phyloP scores from a whole-genome alignment of 2,329 filamentous ascomycete species.

The Botrytis fragariae region DNA sequence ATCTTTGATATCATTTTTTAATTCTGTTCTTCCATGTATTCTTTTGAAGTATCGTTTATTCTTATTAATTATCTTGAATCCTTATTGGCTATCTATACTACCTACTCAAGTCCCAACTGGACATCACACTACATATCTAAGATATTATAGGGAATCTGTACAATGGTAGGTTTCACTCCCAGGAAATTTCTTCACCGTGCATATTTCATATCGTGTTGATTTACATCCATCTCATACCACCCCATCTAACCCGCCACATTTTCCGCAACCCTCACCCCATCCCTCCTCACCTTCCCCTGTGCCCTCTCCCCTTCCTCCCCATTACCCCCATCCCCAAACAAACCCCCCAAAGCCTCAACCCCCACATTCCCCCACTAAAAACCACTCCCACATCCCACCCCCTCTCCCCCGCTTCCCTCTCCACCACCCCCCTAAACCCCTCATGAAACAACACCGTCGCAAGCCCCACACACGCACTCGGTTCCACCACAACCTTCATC shows the following conservation, averaged over 20 bases:
- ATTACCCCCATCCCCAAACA: conserved; percentile 44
- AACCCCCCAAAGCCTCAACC: conserved; percentile 50
- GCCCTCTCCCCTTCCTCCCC: conserved; percentile 26
- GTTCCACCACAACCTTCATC: conserved; percentile 89
- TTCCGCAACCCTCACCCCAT: conserved; percentile 28
- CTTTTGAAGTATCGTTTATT: no score
- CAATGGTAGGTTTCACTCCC: no score
- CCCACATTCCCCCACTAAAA: conserved; percentile 59
- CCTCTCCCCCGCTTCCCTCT: conserved; percentile 64
- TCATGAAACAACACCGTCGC: conserved; percentile 83
- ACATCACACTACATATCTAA: no score
- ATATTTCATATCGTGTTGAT: no score
- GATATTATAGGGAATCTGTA: no score
- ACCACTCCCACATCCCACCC: conserved; percentile 71
- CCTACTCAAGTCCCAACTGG: no score
- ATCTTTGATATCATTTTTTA: no score
- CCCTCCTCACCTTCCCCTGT: conserved; percentile 20
- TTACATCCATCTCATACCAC: no score
- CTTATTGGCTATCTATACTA: no score
- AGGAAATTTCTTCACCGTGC: no score
- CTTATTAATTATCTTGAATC: no score
- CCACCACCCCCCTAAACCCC: conserved; percentile 71
- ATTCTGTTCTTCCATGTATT: no score
- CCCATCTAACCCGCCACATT: conserved; percentile 27
- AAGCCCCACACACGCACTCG: conserved; percentile 78